Base-by-base conservation (phyloP, 331 rosid species). In the Stylosanthes scabra region DNA sequence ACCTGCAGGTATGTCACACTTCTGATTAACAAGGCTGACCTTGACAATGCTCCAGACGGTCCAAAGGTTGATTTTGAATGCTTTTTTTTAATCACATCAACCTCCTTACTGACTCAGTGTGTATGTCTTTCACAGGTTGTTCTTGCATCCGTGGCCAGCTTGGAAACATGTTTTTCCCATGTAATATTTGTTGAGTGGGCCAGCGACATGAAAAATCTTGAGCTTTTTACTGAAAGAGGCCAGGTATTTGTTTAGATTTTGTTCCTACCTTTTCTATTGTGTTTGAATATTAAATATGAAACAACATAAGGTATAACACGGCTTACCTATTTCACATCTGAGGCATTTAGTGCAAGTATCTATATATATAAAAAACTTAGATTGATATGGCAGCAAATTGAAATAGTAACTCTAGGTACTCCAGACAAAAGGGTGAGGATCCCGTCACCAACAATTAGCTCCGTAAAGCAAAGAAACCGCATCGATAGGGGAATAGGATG, bases 111-210 rank as follows among this genome's bases (percentile, higher is more conserved):
- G 68, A 20, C 9, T 62, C 67, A 69, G 71, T 56, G 37, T 20
- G 0, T 20, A 20, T 52, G 55, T 87, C 58, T 71, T 44, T 6
- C 66, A 50, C 68, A 94, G 99, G 97, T 93, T 75, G 97, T 95
- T 78, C 76, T 95, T 76, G 89, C 97, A 64, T 95, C 99, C 55
- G 90, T 95, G 99, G 99, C 97, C 65, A 95, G 97, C 85, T 86
- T 95, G 86, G 99, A 95, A 85, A 97, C 96, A 7, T 97, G 99
- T 45, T 95, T 90, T 79, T 92, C 99, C 61, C 99, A 92, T 59
- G 99, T 92, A 83, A 88, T 95, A 80, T 95, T 92, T 74, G 91
- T 88, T 44, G 99, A 95, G 47, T 95, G 97, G 99, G 97, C 91
- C 15, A 82, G 78, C 42, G 97, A 90, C 75, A 47, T 72, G 6